Percentiles rank a stretch among this genome's conserved stretches.
Evolutionary conservation across 768 basidiomycete species (phyloP).

Genomic region (Agrocybe pediades): DNA sequence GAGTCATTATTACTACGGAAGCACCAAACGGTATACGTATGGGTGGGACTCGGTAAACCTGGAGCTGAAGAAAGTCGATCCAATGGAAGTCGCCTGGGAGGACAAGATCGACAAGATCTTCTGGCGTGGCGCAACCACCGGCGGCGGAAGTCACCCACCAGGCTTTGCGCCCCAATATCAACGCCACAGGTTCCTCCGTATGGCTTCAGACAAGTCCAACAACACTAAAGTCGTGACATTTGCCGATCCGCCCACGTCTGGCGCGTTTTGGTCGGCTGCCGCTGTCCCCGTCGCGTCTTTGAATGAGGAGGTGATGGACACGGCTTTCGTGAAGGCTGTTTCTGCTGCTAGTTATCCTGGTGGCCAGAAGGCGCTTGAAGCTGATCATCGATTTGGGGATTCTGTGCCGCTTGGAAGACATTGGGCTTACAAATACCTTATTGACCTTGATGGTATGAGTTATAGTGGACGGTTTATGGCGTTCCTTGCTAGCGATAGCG

Average conservation of each 20-base stretch:
- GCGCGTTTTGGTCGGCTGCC: slow-evolving; percentile 65
- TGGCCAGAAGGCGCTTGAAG: slow-evolving; percentile 64
- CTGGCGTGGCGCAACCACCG: slow-evolving; percentile 96
- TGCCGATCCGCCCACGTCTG: slow-evolving; percentile 61
- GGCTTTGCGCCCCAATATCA: slow-evolving; percentile 86
- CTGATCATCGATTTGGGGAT: slow-evolving; percentile 69
- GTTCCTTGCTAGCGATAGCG: slow-evolving; percentile 84
- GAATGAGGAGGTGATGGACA: slow-evolving; percentile 85
- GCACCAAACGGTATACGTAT: slow-evolving; percentile 82
- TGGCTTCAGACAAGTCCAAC: slow-evolving; percentile 62
- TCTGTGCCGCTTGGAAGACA: slow-evolving; percentile 81
- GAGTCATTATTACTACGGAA: slow-evolving; percentile 93
- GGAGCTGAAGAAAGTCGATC: slow-evolving; percentile 74
- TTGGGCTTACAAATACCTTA: slow-evolving; percentile 91
- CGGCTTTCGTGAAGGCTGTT: slow-evolving; percentile 80
- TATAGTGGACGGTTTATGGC: slow-evolving; percentile 91
- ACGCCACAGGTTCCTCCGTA: slow-evolving; percentile 86
- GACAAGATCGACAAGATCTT: slow-evolving; percentile 85
- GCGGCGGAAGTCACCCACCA: slow-evolving; percentile 85
- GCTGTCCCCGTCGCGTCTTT: slow-evolving; percentile 58
- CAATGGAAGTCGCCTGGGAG: slow-evolving; percentile 89
- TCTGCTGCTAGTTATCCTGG: slow-evolving; percentile 74
- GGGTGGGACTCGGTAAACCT: slow-evolving; percentile 84
- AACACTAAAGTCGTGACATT: slow-evolving; percentile 68
- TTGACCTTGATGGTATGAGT: slow-evolving; percentile 94